Percentiles rank a stretch among this genome's conserved stretches.
These are phyloP conservation scores for Tulasnella sp. DNA, from an alignment of 768 basidiomycete species.

Conservation along the genomic window DNA sequence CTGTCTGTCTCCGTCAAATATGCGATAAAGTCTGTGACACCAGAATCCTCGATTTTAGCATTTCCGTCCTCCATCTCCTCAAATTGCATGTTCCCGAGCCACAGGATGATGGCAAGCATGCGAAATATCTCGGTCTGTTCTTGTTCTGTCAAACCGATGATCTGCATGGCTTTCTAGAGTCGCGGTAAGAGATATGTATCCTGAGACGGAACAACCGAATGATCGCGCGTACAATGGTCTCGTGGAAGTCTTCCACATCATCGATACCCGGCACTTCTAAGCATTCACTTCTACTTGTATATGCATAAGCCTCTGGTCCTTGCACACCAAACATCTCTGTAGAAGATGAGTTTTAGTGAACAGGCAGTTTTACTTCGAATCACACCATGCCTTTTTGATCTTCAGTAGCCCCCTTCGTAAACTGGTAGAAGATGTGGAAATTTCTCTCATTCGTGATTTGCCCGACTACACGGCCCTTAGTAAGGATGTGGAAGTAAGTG, in stretches of 20 bases:
- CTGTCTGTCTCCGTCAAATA: constrained; percentile 87
- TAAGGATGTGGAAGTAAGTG: not conserved
- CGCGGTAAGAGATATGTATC: not conserved
- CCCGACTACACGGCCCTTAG: constrained; percentile 92
- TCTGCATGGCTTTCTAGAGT: constrained; percentile 75
- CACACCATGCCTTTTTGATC: constrained; percentile 67
- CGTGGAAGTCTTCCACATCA: constrained; percentile 73
- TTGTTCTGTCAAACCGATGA: constrained; percentile 70
- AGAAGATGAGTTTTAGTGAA: not conserved
- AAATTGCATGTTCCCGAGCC: constrained; percentile 95
- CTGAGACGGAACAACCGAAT: not conserved
- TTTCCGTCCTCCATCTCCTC: constrained; percentile 82
- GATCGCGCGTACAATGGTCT: constrained; percentile 58
- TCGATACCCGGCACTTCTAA: constrained; percentile 83
- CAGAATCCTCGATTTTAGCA: constrained; percentile 60
- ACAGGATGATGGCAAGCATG: constrained; percentile 80
- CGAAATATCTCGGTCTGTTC: constrained; percentile 92
- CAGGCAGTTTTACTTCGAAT: not conserved
- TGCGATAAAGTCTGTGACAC: constrained; percentile 87
- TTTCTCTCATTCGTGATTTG: constrained; percentile 94
- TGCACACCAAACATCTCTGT: constrained; percentile 88
- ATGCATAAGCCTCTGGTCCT: constrained; percentile 89
- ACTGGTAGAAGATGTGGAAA: constrained; percentile 99
- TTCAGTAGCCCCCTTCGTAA: constrained; percentile 85
- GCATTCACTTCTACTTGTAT: constrained; percentile 86